Evolutionary conservation across 2,329 filamentous ascomycete species (phyloP).

Genomic region (Fusarium sp.): DNA sequence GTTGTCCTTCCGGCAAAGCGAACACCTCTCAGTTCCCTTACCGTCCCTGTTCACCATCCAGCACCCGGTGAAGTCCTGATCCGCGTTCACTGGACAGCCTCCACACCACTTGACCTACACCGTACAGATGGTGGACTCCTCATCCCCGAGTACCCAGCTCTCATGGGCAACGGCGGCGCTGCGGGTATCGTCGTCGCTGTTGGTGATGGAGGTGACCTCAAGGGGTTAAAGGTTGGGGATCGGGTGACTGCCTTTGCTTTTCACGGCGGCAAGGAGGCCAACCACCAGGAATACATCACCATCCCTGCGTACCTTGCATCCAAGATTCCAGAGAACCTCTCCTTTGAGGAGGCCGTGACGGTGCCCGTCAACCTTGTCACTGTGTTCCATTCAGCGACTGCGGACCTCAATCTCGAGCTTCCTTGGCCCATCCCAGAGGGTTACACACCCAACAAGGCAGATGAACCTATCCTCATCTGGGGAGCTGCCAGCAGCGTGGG

Average conservation of each 20-base stretch:
- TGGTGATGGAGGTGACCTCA: slow-evolving; percentile 52
- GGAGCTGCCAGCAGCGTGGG: slow-evolving; percentile 64
- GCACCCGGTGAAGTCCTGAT: slow-evolving; percentile 61
- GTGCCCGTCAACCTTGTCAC: slow-evolving; percentile 69
- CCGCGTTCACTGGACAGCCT: slow-evolving; percentile 67
- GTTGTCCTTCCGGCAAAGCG: slow-evolving; percentile 66
- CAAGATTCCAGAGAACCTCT: slow-evolving; percentile 55
- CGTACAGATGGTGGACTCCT: slow-evolving; percentile 69
- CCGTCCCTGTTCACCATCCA: slow-evolving; percentile 54
- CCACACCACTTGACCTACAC: slow-evolving; percentile 70
- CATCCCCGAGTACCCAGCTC: slow-evolving; percentile 58
- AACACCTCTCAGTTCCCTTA: slow-evolving; percentile 64
- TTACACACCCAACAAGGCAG: slow-evolving; percentile 49
- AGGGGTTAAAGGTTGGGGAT: slow-evolving; percentile 62
- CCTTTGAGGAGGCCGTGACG: slow-evolving; percentile 60
- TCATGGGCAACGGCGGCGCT: slow-evolving; percentile 61
- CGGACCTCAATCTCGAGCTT: slow-evolving; percentile 62
- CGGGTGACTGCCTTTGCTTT: slow-evolving; percentile 66
- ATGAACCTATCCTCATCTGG: slow-evolving; percentile 60
- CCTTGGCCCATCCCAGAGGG: slow-evolving; percentile 65
- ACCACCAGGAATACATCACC: slow-evolving; percentile 66
- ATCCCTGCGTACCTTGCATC: slow-evolving; percentile 60
- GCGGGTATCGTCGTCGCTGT: slow-evolving; percentile 64
- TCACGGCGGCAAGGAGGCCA: slow-evolving; percentile 57
- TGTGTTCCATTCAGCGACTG: slow-evolving; percentile 63